Conservation (phyloP, 2,329 filamentous ascomycete genomes). For the Penicillium corylophilum region DNA sequence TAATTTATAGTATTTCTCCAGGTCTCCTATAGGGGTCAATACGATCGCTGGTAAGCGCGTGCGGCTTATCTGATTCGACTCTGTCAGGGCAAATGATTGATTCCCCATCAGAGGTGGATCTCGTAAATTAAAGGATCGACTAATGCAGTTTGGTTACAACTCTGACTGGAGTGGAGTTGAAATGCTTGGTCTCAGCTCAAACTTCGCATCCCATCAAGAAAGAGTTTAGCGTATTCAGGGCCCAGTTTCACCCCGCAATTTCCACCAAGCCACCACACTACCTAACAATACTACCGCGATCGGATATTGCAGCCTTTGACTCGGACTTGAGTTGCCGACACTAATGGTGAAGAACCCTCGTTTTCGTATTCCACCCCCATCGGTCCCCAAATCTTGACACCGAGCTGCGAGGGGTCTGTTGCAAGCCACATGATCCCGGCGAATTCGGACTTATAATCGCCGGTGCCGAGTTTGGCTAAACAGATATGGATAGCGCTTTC, state of each 20-base stretch:
- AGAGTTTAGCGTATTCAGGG: not conserved
- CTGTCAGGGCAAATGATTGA: not conserved
- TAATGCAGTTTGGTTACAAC: not conserved
- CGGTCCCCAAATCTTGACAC: not conserved
- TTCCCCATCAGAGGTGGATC: not conserved
- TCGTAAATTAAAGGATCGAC: not conserved
- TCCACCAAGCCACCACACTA: constrained; percentile 4
- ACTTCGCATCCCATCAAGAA: not conserved
- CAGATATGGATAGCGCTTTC: not conserved
- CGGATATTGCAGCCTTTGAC: not conserved
- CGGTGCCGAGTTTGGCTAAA: not conserved
- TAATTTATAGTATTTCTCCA: not conserved
- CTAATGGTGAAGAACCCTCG: not conserved
- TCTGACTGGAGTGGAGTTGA: not conserved
- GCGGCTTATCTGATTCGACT: not conserved
- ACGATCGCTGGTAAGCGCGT: not conserved
- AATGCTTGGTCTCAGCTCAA: not conserved
- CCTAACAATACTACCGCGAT: constrained; percentile 7
- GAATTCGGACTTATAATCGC: not conserved
- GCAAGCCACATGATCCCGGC: not conserved
- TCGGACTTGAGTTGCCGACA: not conserved
- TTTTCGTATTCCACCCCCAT: not conserved
- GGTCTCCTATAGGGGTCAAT: not conserved
- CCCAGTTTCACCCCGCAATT: constrained; percentile 4
- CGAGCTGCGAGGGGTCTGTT: not conserved